Conservation (phyloP, 768 basidiomycete genomes). For the Mycena olivaceomarginata region DNA sequence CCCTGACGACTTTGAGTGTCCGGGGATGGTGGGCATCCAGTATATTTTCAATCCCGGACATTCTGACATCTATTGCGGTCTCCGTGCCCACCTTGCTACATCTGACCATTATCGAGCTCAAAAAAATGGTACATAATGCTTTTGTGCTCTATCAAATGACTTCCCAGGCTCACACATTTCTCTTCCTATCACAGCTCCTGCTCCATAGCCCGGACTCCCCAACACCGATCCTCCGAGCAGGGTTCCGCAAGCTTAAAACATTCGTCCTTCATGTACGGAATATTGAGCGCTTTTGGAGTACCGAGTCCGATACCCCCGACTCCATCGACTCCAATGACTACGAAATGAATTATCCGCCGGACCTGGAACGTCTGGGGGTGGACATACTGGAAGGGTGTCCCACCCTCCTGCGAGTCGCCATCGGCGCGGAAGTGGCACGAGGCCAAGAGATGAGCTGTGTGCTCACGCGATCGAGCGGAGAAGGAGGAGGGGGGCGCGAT, state of each 20-base stretch:
- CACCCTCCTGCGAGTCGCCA: not conserved
- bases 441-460: not conserved
- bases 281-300: not conserved
- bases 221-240: not conserved
- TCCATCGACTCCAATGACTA: not conserved
- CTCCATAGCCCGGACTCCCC: not conserved
- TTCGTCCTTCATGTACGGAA: slow-evolving; percentile 4
- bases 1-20: slow-evolving; percentile 23
- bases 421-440: not conserved
- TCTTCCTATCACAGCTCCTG: not conserved
- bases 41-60: not conserved
- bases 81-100: slow-evolving; percentile 10
- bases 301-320: not conserved
- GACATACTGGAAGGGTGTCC: slow-evolving; percentile 17
- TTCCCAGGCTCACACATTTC: not conserved
- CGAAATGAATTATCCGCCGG: not conserved
- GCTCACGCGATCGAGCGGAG: not conserved
- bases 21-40: not conserved
- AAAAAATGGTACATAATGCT: not conserved
- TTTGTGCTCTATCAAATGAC: not conserved
- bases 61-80: not conserved
- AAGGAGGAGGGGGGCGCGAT: not conserved
- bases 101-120: slow-evolving; percentile 7
- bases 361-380: not conserved
- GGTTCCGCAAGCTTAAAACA: not conserved